Conservation (phyloP, 208 protist species). For the Angomonas ambiguus region DNA sequence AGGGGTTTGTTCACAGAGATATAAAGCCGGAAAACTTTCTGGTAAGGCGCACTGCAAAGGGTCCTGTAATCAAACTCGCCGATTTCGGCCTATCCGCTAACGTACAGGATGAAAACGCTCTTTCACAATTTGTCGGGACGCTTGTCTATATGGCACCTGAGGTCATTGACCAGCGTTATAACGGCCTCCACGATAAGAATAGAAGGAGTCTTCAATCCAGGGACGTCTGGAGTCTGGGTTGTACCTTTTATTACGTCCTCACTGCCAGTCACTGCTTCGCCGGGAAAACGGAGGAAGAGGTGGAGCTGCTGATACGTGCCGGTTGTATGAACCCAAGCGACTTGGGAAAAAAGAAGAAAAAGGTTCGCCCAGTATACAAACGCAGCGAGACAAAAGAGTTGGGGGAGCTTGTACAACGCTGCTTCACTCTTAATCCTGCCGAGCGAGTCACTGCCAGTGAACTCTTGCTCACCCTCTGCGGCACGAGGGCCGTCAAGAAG, state of each 20-base stretch:
- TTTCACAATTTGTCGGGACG: not conserved
- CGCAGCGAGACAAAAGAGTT: not conserved
- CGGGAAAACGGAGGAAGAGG: not conserved
- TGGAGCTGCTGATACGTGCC: not conserved
- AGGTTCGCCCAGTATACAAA: not conserved
- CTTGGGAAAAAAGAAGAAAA: not conserved
- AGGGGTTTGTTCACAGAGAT: slow-evolving; percentile 82
- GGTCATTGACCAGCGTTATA: not conserved
- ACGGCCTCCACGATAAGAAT: not conserved
- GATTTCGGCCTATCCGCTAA: slow-evolving; percentile 1
- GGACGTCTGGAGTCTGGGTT: slow-evolving; percentile 4
- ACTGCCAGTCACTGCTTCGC: slow-evolving; percentile 1
- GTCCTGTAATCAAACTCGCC: slow-evolving; percentile 5
- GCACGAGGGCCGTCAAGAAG: not conserved
- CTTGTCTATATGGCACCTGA: not conserved
- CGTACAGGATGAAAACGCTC: not conserved
- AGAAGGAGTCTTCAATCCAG: not conserved
- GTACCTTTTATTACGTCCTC: slow-evolving; percentile 4
- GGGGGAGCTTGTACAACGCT: not conserved
- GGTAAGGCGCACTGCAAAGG: not conserved
- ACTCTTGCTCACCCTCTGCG: not conserved
- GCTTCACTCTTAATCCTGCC: not conserved
- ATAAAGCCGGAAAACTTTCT: slow-evolving; percentile 91
- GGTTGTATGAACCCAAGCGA: not conserved
- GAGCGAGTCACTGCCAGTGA: not conserved